Percentiles rank a stretch among this genome's conserved stretches.
Conservation (phyloP, 306 rosid genomes). For the Castanea sativa region DNA sequence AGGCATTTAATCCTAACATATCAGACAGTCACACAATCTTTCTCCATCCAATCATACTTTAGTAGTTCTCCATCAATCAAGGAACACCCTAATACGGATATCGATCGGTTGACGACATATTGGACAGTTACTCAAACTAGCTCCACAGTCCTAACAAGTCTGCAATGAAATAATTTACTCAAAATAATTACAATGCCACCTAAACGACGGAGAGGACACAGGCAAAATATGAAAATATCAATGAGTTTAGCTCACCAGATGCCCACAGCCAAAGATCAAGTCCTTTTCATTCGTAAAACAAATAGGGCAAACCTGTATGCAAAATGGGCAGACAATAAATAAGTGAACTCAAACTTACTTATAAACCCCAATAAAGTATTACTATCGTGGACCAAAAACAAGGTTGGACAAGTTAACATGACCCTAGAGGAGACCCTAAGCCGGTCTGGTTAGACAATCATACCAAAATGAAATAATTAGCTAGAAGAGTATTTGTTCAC, state of each 20-base stretch:
- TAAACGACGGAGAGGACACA: neutral
- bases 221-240: neutral
- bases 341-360: too few species aligned
- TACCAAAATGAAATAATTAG: too few species aligned
- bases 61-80: conserved; percentile 37
- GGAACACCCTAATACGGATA: conserved; percentile 66
- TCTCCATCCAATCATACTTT: too few species aligned
- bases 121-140: conserved; percentile 62
- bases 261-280: conserved; percentile 82
- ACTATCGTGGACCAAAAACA: too few species aligned
- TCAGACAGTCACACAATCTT: too few species aligned
- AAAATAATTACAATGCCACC: neutral
- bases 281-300: conserved; percentile 73
- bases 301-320: conserved; percentile 67
- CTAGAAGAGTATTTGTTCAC: too few species aligned
- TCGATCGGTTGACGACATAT: conserved; percentile 73
- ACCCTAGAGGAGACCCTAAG: too few species aligned
- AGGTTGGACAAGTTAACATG: too few species aligned
- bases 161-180: conserved; percentile 28
- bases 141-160: conserved; percentile 82
- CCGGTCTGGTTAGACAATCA: too few species aligned
- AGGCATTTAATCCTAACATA: too few species aligned
- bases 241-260: conserved; percentile 61
- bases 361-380: too few species aligned
- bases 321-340: conserved; percentile 9